Base-by-base conservation (phyloP, 331 rosid genomes). In the Acacia concinna region DNA sequence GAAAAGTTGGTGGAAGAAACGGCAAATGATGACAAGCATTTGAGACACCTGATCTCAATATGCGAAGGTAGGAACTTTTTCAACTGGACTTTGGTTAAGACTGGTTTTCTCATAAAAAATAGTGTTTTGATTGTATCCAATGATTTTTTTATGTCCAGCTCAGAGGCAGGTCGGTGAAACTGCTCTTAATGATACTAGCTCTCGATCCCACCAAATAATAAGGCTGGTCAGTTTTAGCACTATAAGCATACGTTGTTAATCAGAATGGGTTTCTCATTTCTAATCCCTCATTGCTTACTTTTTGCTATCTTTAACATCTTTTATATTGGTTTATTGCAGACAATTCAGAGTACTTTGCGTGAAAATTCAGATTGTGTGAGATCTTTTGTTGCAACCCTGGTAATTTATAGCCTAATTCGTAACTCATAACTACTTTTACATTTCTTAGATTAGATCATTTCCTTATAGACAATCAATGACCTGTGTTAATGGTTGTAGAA, bases 91-190 rank as follows among this genome's bases (percentile, higher is more conserved):
- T 71, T 78, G 64, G 37, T 25, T 64, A 70, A 70, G 46, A 30
- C 66, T 23, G 38, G 44, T 79, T 60, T 76, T 21, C 27, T 63
- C 54, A 28, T 68, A 62, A 57, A 57, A 15, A 56, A 68, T n/a
- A 25, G 57, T 60, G 44, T 40, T 15, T 40, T 70, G 5, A 35
- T 30, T 38, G 8, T 0, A 21, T 46, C 41, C 71, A 75, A 40
- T 35, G 28, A 37, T 31, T 56, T 80, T 73, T 38, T 60, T 75
- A 40, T 80, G 23, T 76, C 69, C 78, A 96, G 97, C 99, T 66
- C 99, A 96, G 91, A 88, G 99, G 89, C 99, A 96, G 84, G 99
- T 96, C 35, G 99, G 99, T 8, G 99, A 96, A 88, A 96, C 99
- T 71, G 98, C 99, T 72, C 87, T 96, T 34, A 96, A 96, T 77